These are phyloP conservation scores for Cercophora scortea DNA, from an alignment of 495 filamentous ascomycete species.

Conservation along the genomic window DNA sequence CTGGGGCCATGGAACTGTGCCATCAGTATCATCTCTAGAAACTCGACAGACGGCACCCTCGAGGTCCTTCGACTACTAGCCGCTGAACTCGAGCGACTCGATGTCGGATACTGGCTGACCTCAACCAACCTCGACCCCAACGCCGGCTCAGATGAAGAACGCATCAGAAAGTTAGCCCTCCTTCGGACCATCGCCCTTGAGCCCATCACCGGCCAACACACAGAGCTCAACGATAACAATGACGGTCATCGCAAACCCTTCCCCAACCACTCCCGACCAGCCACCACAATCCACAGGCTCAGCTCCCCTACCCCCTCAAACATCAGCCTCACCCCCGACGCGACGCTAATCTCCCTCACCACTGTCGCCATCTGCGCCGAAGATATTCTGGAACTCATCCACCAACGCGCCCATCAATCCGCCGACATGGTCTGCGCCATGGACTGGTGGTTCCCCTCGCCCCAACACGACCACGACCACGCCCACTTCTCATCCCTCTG, in stretches of 20 bases:
- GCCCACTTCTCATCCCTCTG: conserved; percentile 37
- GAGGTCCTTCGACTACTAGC: conserved; percentile 34
- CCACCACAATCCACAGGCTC: no score
- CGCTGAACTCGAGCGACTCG: conserved; percentile 16
- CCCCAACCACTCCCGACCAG: no score
- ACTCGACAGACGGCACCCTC: conserved; percentile 42
- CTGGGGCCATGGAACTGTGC: conserved; percentile 40
- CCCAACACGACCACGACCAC: conserved; percentile 20
- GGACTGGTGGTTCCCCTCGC: conserved; percentile 41
- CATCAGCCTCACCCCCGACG: conserved; percentile 13
- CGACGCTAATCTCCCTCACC: conserved; percentile 43
- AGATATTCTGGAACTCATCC: conserved; percentile 45
- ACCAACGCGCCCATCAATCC: conserved; percentile 31
- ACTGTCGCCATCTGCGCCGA: conserved; percentile 43
- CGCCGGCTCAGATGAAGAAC: conserved; percentile 15
- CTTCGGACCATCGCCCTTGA: conserved; percentile 40
- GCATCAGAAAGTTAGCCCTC: conserved; percentile 32
- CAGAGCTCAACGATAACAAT: background rate
- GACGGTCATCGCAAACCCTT: conserved; percentile 14
- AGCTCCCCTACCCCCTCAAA: no score
- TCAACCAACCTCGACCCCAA: conserved; percentile 31
- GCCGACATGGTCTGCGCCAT: conserved; percentile 49
- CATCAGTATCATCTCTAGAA: conserved; percentile 42
- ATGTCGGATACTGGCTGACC: background rate
- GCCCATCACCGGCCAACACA: conserved; percentile 14